Conservation (phyloP, 2,329 filamentous ascomycete species). For the Beauveria scarabaeidicola region DNA sequence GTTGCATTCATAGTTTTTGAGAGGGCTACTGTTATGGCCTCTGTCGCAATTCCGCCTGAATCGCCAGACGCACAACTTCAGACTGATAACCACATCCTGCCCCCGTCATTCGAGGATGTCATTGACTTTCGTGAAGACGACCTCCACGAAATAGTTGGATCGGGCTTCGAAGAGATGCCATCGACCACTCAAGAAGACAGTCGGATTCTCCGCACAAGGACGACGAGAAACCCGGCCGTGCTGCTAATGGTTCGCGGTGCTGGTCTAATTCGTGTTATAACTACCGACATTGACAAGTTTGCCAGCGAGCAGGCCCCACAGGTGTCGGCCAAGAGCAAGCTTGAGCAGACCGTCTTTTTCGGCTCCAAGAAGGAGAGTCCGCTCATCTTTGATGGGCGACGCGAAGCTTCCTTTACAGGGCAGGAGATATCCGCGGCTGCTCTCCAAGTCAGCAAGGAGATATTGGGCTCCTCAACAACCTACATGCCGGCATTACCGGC, state of each 20-base stretch:
- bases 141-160: constrained; percentile 54
- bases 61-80: constrained; percentile 71
- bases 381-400: constrained; percentile 69
- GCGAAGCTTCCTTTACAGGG: constrained; percentile 56
- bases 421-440: constrained; percentile 71
- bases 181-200: constrained; percentile 34
- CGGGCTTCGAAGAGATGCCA: constrained; percentile 52
- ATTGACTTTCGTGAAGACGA: constrained; percentile 66
- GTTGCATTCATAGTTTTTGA: constrained; percentile 78
- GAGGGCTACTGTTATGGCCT: constrained; percentile 67
- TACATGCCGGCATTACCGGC: constrained; percentile 66
- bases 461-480: constrained; percentile 67
- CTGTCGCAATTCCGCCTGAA: constrained; percentile 57
- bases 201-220: constrained; percentile 42
- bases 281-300: constrained; percentile 52
- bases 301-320: constrained; percentile 47
- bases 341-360: constrained; percentile 93
- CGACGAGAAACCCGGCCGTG: constrained; percentile 52
- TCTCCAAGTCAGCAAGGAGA: constrained; percentile 68
- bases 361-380: constrained; percentile 74
- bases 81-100: constrained; percentile 53
- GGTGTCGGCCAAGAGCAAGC: constrained; percentile 76
- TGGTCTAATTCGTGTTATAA: constrained; percentile 51
- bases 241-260: constrained; percentile 55
- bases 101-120: constrained; percentile 73